Base-by-base conservation (phyloP, 2,329 filamentous ascomycete species). In the Decorospora gaudefroyi region DNA sequence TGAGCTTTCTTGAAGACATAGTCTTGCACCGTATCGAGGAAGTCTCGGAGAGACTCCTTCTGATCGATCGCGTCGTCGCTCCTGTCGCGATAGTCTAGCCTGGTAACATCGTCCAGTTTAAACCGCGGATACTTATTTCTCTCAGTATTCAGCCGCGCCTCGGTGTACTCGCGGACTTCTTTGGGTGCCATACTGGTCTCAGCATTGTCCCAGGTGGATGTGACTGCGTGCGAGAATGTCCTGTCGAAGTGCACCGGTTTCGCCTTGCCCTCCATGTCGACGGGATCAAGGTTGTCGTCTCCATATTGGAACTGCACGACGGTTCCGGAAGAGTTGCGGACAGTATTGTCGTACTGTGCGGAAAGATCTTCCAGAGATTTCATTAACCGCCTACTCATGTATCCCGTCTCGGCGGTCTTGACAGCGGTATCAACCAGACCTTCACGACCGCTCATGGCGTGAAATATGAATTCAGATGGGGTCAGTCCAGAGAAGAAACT, bases 381-480 rank as follows among this genome's bases (percentile, higher is more conserved):
- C 92, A 99, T 99, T 67, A 99, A 72, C 58, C 93, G 85, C 74
- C 93, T 86, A 52, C 92, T 97, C 93, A 99, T 99, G 74, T 99
- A 99, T 54, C 93, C 93, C 8, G 93, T 99, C 72, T 99, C 93
- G 39, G 93, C 93, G 39, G 93, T 99, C 76, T 99, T 99, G 74
- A 97, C 93, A 49, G 93, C 93, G 2, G 93, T 99, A 81, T 99
- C 93, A 64, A 99, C 91, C 57, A 99, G 76, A 83, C 93, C 93
- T 82, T 97, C 93, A 83, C 93, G 88, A 61, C 93, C 93, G 62
- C 90, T 96, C 75, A 97, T 96, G 57, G 93, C 93, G 81, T 99
- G 93, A 74, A 99, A 97, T 44, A 97, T 81, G 70, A 99, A 97
- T 63, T 99, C 93, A 0, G 88, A 90, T 2, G 93, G 92, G 1